These are phyloP conservation scores for Volvox reticuliferus DNA, from an alignment of 139 green algal genomes.

Conservation along the genomic window DNA sequence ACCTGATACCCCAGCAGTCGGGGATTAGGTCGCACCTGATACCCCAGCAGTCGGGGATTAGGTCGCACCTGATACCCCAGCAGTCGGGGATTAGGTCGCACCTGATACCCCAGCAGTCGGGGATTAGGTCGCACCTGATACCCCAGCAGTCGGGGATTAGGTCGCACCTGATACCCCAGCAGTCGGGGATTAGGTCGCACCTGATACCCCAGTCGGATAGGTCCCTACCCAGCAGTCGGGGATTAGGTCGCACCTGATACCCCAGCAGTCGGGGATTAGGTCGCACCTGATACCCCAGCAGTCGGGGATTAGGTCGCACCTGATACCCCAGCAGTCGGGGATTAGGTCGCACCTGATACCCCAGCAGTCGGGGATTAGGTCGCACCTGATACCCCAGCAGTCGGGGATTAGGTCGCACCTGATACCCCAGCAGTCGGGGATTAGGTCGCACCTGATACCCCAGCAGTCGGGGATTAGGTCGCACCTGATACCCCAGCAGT, in stretches of 20 bases:
- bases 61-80: constrained; percentile 65
- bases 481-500: constrained; percentile 67
- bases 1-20: constrained; percentile 66
- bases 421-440: constrained; percentile 62
- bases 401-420: constrained; percentile 55
- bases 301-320: constrained; percentile 53
- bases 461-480: constrained; percentile 61
- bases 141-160: constrained; percentile 59
- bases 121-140: constrained; percentile 65
- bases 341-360: constrained; percentile 64
- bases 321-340: constrained; percentile 63
- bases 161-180: constrained; percentile 65
- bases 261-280: constrained; percentile 61
- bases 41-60: constrained; percentile 63
- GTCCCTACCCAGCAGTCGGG: constrained; percentile 61
- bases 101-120: constrained; percentile 64
- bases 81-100: constrained; percentile 58
- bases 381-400: constrained; percentile 68
- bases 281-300: constrained; percentile 68
- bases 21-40: constrained; percentile 61
- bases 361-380: constrained; percentile 61
- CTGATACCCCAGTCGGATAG: too few relatives aligned
- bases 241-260: constrained; percentile 64
- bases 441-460: constrained; percentile 65
- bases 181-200: constrained; percentile 59